Evolutionary conservation across 768 basidiomycete genomes (phyloP), one percentile per base, ranked within the genome.

Genomic region (Kwoniella shandongensis): DNA sequence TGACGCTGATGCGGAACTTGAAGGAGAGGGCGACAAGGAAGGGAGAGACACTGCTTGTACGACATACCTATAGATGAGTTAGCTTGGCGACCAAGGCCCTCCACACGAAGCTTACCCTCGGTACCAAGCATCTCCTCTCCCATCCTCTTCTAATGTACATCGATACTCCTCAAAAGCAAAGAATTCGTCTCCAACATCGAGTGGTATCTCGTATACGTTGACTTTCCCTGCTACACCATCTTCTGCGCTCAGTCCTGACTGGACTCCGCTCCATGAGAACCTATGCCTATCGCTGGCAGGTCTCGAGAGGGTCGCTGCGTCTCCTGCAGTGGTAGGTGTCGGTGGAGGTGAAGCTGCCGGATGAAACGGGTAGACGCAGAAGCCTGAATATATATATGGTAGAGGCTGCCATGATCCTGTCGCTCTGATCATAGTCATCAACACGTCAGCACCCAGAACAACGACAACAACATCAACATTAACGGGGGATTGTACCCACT

Each of bases 171-270:
- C 94, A 70, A 97, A 97, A 17, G 92, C 91, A 78, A 97, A 97
- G 30, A 98, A 86, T 73, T 97, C 93, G 76, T 96, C 93, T 44
- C 94, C 94, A 26, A 97, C 88, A 66, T 96, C 92, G 54, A 98
- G 82, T 5, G 86, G 59, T 38, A 75, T 66, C 70, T 78, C 42
- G 47, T 58, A 66, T 6, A 54, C 52, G 44, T 75, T 75, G 6
- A n/a, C 26, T 45, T 61, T 57, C 12, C 54, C 62, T 36, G 32
- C 38, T 17, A 30, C 44, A 2, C 54, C 53, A 45, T 44, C 50
- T 30, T 38, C 59, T 2, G 30, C 42, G 17, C 29, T 48, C 6
- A 36, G 26, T 22, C 39, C 54, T 6, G 7, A 6, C 17, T 46
- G 47, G 2, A 57, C 46, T 11, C 63, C 66, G 25, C 63, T 66